Base-by-base conservation (phyloP, 208 protist genomes). In the Entamoeba invadens region DNA sequence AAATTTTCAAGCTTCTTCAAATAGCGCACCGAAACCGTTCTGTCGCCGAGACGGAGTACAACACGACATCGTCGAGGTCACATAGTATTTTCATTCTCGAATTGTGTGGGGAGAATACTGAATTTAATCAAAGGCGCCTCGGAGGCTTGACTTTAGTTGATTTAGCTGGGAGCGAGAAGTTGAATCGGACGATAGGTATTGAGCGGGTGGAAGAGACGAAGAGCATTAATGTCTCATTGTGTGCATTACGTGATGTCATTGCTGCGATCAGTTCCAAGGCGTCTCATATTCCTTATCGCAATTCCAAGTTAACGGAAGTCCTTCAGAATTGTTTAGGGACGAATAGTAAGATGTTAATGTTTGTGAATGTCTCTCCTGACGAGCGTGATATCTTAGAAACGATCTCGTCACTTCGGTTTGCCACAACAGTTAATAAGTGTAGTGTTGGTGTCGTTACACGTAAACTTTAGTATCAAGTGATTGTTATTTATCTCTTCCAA, bases 201-300 rank as follows among this genome's bases (percentile, higher is more conserved):
- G 95, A 96, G 0, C 95, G 95, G 8, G 94, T 98, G 1, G 94
- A 96, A 44, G 97, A 98, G 93, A 97, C 96, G 0, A 95, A 96
- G 1, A 96, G 96, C 4, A 98, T 98, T 94, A 98, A 98, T 94
- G 95, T 96, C 68, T 97, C 96, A 0, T 96, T 98, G 25, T 97
- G 96, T 12, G 97, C 97, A 4, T 95, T 98, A 1, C 97, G 97
- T 44, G 96, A 97, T 21, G 98, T 98, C 10, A 98, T 98, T 94
- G 97, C 95, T 46, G 95, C 97, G 5, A 94, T 98, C 6, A 96
- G 97, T 3, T 97, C 95, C 3, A 25, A 25, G 18, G 44, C 91
- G 2, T 14, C 3, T 12, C 93, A 94, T 46, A 51, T 95, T 5
- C 94, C 94, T 10, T 95, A 92, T n/a, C 6, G 94, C 5, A 91